Conservation (phyloP, 1,139 yeast genomes). For the Nakaseomyces nivariensis region DNA sequence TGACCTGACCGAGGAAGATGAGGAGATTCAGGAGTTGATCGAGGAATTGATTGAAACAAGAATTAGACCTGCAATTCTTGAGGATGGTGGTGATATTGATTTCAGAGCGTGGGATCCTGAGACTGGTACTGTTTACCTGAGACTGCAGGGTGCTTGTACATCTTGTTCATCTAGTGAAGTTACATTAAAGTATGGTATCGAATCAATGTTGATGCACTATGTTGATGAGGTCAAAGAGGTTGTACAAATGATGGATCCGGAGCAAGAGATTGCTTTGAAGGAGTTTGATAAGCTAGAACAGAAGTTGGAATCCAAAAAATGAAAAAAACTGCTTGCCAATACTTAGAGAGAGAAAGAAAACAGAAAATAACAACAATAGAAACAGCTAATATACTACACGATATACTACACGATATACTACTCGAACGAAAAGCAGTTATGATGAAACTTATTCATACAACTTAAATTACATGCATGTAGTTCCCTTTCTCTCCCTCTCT, state of each 20-base stretch:
- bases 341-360: not conserved
- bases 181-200: constrained; percentile 70
- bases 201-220: constrained; percentile 70
- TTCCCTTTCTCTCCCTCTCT: too few relatives aligned
- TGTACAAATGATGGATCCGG: constrained; percentile 44
- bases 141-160: constrained; percentile 70
- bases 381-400: too few relatives aligned
- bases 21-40: constrained; percentile 70
- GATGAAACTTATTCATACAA: too few relatives aligned
- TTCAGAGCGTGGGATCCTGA: constrained; percentile 56
- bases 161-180: constrained; percentile 69
- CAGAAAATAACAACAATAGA: not conserved
- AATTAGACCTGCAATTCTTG: constrained; percentile 88
- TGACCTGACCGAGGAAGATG: constrained; percentile 33
- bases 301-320: constrained; percentile 14
- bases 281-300: constrained; percentile 30
- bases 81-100: constrained; percentile 78
- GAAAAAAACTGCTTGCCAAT: not conserved
- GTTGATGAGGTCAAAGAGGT: constrained; percentile 69
- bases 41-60: constrained; percentile 89
- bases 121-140: constrained; percentile 55
- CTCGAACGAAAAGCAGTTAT: too few relatives aligned
- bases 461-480: too few relatives aligned
- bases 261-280: constrained; percentile 31
- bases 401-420: too few relatives aligned